Conservation (phyloP, 768 basidiomycete species). For the Lenzites betulinus region DNA sequence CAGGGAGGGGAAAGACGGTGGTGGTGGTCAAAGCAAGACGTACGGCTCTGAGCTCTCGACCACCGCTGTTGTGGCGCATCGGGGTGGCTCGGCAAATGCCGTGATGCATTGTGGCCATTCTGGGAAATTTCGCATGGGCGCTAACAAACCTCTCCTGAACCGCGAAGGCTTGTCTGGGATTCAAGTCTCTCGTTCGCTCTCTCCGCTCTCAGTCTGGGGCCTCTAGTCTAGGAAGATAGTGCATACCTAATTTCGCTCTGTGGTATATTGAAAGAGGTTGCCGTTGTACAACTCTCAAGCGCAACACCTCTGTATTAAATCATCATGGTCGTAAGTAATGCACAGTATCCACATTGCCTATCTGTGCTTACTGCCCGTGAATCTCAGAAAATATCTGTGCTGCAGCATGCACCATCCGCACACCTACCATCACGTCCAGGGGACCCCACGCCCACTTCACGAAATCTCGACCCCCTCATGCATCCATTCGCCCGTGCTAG, state of each 20-base stretch:
- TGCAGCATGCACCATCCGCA: slow-evolving; percentile 77
- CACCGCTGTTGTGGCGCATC: slow-evolving; percentile 2
- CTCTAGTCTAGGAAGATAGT: too few relatives aligned
- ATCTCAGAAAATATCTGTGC: slow-evolving; percentile 77
- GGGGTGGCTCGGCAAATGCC: neutral
- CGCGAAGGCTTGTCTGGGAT: neutral
- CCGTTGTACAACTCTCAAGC: too few relatives aligned
- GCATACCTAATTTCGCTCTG: too few relatives aligned
- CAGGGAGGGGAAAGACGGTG: slow-evolving; percentile 3
- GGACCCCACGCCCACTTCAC: slow-evolving; percentile 83
- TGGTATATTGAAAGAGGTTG: neutral
- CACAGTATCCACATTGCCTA: neutral
- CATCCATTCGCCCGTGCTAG: slow-evolving; percentile 93
- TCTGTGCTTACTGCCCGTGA: too few relatives aligned
- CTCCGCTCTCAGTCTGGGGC: too few relatives aligned
- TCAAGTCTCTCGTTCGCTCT: neutral
- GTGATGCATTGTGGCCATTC: slow-evolving; percentile 1
- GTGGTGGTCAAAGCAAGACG: neutral
- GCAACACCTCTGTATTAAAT: too few relatives aligned
- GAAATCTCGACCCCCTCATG: slow-evolving; percentile 93
- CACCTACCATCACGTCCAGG: slow-evolving; percentile 77
- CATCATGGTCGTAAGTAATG: slow-evolving; percentile 21
- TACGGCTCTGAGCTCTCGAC: neutral
- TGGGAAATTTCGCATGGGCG: slow-evolving; percentile 12
- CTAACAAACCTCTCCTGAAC: neutral